Percentiles rank a stretch among this genome's conserved stretches.
These are phyloP conservation scores for Phytophthora tubulina DNA, from an alignment of 352 stramenopile species.

Conservation along the genomic window DNA sequence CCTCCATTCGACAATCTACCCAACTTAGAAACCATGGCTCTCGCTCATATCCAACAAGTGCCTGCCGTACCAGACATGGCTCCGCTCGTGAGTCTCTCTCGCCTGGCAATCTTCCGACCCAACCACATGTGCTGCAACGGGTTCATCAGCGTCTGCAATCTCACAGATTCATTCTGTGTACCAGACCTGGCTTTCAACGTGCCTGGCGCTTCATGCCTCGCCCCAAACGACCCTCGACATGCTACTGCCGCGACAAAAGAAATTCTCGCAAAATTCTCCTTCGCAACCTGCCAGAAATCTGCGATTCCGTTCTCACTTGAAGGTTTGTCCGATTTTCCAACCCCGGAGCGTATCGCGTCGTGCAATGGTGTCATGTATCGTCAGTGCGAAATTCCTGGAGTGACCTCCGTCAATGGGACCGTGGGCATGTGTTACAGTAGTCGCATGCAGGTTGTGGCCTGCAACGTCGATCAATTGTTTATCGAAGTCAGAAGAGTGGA, in stretches of 20 bases:
- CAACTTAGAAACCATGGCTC: slow-evolving; percentile 21
- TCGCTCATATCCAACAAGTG: slow-evolving; percentile 24
- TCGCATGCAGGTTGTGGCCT: slow-evolving; percentile 39
- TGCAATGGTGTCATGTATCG: slow-evolving; percentile 32
- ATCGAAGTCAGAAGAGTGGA: slow-evolving; percentile 23
- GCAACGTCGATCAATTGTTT: slow-evolving; percentile 27
- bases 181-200: slow-evolving; percentile 14
- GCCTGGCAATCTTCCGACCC: slow-evolving; percentile 24
- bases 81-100: slow-evolving; percentile 22
- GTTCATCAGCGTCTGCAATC: slow-evolving; percentile 28
- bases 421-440: slow-evolving; percentile 41
- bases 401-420: slow-evolving; percentile 14
- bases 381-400: slow-evolving; percentile 28
- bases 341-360: slow-evolving; percentile 2
- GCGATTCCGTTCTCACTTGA: slow-evolving; percentile 14
- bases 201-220: slow-evolving; percentile 19
- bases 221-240: slow-evolving; percentile 11
- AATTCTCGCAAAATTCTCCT: slow-evolving; percentile 21
- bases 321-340: slow-evolving; percentile 18
- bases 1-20: slow-evolving; percentile 23
- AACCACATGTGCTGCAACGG: slow-evolving; percentile 41
- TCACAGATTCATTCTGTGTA: slow-evolving; percentile 24
- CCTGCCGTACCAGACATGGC: slow-evolving; percentile 28
- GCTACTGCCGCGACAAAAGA: slow-evolving; percentile 14
- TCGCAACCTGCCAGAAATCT: slow-evolving; percentile 25